Conservation (phyloP, 2,329 filamentous ascomycete genomes). For the Sarocladiaceae sp. region DNA sequence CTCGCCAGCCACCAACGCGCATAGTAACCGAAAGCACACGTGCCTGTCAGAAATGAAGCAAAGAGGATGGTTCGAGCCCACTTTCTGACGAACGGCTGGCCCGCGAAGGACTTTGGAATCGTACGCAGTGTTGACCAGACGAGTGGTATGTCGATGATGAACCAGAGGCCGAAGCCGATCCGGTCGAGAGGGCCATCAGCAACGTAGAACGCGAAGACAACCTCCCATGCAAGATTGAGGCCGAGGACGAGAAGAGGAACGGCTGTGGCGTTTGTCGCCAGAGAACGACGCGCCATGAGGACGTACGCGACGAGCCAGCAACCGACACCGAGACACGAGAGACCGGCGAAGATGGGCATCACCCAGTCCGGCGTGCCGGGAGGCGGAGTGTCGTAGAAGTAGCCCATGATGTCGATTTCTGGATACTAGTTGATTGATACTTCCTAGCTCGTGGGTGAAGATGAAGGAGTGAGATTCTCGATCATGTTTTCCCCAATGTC, state of each 20-base stretch:
- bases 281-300: constrained; percentile 38
- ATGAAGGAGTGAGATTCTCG: neutral
- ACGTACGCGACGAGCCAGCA: constrained; percentile 39
- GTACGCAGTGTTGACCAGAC: constrained; percentile 39
- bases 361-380: constrained; percentile 29
- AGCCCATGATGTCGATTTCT: constrained; percentile 26
- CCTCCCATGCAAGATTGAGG: constrained; percentile 46
- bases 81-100: constrained; percentile 32
- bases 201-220: constrained; percentile 41
- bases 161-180: constrained; percentile 39
- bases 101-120: constrained; percentile 35
- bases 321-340: constrained; percentile 27
- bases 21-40: constrained; percentile 34
- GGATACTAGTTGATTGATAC: too few species aligned
- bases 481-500: too few species aligned
- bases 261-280: constrained; percentile 40
- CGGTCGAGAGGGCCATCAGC: constrained; percentile 36
- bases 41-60: constrained; percentile 28
- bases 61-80: constrained; percentile 32
- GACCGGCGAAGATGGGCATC: constrained; percentile 23
- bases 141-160: constrained; percentile 41
- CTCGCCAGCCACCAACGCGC: constrained; percentile 40
- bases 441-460: too few species aligned
- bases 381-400: constrained; percentile 31
- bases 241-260: constrained; percentile 43